These are phyloP conservation scores for Bipolaris zeicola DNA, from an alignment of 2,329 filamentous ascomycete species.

Conservation along the genomic window DNA sequence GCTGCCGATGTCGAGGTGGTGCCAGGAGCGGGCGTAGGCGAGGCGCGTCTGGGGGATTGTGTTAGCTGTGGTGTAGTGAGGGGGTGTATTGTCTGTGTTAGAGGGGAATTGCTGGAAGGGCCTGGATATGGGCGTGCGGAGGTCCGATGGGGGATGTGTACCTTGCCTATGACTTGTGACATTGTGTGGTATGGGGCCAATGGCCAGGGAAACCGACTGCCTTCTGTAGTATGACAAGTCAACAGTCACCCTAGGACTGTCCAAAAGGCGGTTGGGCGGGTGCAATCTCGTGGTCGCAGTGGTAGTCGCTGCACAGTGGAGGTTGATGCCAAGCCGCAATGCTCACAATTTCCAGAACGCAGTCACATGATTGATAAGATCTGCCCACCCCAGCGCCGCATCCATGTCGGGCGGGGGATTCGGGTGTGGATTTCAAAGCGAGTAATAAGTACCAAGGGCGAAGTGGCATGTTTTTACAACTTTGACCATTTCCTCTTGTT, in stretches of 20 bases:
- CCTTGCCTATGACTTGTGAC: constrained; percentile 80
- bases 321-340: constrained; percentile 20
- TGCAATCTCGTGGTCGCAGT: constrained; percentile 8
- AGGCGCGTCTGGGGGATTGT: constrained; percentile 74
- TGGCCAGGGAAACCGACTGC: constrained; percentile 17
- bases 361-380: constrained; percentile 22
- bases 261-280: neutral
- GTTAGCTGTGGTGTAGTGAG: constrained; percentile 12
- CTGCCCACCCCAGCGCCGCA: neutral
- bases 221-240: too few relatives aligned
- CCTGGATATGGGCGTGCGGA: constrained; percentile 19
- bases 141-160: constrained; percentile 52
- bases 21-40: constrained; percentile 96
- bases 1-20: constrained; percentile 77
- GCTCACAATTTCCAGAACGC: constrained; percentile 21
- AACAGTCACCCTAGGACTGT: neutral
- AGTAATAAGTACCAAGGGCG: constrained; percentile 5
- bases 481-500: constrained; percentile 10
- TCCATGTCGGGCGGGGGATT: constrained; percentile 15
- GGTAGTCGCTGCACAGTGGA: constrained; percentile 17
- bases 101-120: neutral
- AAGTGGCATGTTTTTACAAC: constrained; percentile 16
- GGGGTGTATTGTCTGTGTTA: neutral
- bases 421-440: constrained; percentile 42
- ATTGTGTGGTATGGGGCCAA: constrained; percentile 55